Conservation (phyloP, 495 filamentous ascomycete species). For the Platismatia glauca region DNA sequence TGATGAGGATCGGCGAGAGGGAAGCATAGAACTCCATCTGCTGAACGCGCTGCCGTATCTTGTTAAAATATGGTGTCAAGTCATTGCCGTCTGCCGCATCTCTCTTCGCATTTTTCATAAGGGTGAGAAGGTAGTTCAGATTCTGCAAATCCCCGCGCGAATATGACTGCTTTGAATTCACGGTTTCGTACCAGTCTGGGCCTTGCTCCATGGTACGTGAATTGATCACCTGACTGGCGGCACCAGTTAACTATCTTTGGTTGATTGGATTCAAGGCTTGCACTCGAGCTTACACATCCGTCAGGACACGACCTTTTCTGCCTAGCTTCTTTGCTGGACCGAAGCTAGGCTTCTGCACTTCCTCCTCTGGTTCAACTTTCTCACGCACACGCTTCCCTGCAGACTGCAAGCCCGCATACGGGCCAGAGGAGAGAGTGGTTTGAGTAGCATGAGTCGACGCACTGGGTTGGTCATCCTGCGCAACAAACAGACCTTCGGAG, state of each 20-base stretch:
- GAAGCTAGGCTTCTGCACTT: background rate
- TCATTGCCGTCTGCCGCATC: constrained; percentile 1
- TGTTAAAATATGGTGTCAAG: constrained; percentile 1
- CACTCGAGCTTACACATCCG: background rate
- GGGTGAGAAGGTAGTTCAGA: constrained; percentile 3
- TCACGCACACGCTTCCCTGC: background rate
- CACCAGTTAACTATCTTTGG: background rate
- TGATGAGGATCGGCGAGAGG: constrained; percentile 23
- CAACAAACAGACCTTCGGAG: background rate
- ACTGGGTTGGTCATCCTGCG: background rate
- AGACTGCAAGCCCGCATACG: background rate
- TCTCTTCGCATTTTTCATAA: constrained; percentile 10
- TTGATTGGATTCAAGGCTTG: background rate
- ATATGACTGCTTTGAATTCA: background rate
- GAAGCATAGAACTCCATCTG: constrained; percentile 29
- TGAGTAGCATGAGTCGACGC: background rate
- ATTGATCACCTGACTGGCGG: constrained; percentile 1
- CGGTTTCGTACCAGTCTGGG: background rate
- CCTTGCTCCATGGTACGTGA: background rate
- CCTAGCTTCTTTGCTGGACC: background rate
- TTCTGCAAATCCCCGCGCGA: constrained; percentile 5
- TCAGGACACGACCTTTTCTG: background rate
- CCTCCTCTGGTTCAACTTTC: background rate
- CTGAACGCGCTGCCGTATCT: constrained; percentile 25
- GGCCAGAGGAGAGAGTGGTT: background rate